Conservation (phyloP, 805 yeast genomes). For the Isabelozyma pseudorhagii region DNA sequence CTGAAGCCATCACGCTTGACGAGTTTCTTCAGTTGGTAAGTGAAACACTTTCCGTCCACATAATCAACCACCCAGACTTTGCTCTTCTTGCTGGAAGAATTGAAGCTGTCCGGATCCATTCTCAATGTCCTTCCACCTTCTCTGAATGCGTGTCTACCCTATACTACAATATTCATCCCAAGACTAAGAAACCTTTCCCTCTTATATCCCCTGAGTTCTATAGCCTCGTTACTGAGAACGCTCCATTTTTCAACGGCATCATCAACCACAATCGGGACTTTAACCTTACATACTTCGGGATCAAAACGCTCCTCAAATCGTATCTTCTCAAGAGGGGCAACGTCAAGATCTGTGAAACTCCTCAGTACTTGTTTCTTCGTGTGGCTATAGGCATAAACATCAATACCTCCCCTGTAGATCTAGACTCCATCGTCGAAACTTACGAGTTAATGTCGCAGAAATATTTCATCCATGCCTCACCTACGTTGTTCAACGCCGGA, state of each 20-base stretch:
- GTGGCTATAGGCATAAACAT: conserved; percentile 92
- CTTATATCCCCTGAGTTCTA: conserved; percentile 68
- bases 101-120: conserved; percentile 26
- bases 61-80: conserved; percentile 32
- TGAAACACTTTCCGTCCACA: conserved; percentile 32
- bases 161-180: conserved; percentile 6
- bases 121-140: conserved; percentile 15
- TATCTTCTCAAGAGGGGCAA: conserved; percentile 59
- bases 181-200: conserved; percentile 31
- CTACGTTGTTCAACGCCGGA: conserved; percentile 92
- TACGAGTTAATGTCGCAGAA: conserved; percentile 83
- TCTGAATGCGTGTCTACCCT: conserved; percentile 20
- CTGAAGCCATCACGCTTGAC: conserved; percentile 10
- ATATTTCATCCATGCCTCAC: conserved; percentile 92
- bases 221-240: conserved; percentile 59
- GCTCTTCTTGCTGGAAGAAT: conserved; percentile 36
- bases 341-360: conserved; percentile 74
- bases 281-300: conserved; percentile 79
- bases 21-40: conserved; percentile 27
- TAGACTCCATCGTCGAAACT: conserved; percentile 53
- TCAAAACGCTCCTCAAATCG: conserved; percentile 87
- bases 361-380: conserved; percentile 86
- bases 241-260: conserved; percentile 66
- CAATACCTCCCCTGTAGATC: conserved; percentile 9
- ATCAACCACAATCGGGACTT: conserved; percentile 77